These are phyloP conservation scores for Fulvia fulva DNA, from an alignment of 2,329 filamentous ascomycete genomes.

Conservation along the genomic window DNA sequence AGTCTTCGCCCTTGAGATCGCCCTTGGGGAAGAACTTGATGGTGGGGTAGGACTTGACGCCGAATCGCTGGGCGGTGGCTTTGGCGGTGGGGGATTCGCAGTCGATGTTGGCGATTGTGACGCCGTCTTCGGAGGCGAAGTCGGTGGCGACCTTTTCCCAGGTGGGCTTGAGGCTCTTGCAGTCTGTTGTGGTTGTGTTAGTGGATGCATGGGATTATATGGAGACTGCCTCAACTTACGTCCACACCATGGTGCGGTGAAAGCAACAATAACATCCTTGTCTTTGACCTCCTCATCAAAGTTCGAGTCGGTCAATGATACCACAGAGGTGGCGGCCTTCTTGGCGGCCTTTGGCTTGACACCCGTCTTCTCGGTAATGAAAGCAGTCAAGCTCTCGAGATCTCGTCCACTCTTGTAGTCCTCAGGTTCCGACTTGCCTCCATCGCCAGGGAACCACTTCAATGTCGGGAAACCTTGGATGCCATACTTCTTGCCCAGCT, in stretches of 20 bases:
- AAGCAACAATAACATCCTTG: slow-evolving; percentile 89
- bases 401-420: slow-evolving; percentile 88
- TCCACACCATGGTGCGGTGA: slow-evolving; percentile 97
- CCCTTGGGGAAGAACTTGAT: slow-evolving; percentile 97
- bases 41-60: slow-evolving; percentile 83
- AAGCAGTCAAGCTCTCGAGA: slow-evolving; percentile 75
- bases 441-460: slow-evolving; percentile 81
- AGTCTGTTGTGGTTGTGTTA: slow-evolving; percentile 59
- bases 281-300: slow-evolving; percentile 80
- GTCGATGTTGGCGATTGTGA: slow-evolving; percentile 92
- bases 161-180: slow-evolving; percentile 85
- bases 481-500: slow-evolving; percentile 78
- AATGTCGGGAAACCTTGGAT: slow-evolving; percentile 94
- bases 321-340: slow-evolving; percentile 68
- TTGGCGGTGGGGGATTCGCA: slow-evolving; percentile 86
- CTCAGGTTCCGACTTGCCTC: slow-evolving; percentile 67
- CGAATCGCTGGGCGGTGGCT: slow-evolving; percentile 68
- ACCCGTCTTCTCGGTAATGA: slow-evolving; percentile 83
- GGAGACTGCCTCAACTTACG: slow-evolving; percentile 60
- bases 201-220: slow-evolving; percentile 1
- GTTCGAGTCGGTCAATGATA: slow-evolving; percentile 72
- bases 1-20: slow-evolving; percentile 65
- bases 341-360: slow-evolving; percentile 73
- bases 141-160: slow-evolving; percentile 85
- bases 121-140: slow-evolving; percentile 71